A percentile compares a stretch with the other conserved stretches of the same genome.
These are phyloP conservation scores for Talaromyces pinophilus DNA, from an alignment of 2,329 filamentous ascomycete genomes.

Conservation along the genomic window DNA sequence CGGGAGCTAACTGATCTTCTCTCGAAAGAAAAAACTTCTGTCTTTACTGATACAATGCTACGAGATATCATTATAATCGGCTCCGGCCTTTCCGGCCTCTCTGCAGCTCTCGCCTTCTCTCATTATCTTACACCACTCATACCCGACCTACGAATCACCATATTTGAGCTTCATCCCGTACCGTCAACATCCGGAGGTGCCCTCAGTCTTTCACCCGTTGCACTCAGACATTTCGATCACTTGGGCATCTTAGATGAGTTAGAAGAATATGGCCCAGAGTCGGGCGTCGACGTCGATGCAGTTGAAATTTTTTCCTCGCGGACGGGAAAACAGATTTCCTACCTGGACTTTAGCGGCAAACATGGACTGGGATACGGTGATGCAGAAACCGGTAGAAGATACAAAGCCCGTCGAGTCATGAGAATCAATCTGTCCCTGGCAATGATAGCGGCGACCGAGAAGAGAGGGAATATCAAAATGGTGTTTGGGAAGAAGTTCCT, in stretches of 20 bases:
- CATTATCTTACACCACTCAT: constrained; percentile 37
- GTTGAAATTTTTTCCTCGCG: constrained; percentile 46
- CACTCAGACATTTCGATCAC: constrained; percentile 46
- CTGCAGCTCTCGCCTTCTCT: constrained; percentile 36
- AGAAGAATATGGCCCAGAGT: constrained; percentile 41
- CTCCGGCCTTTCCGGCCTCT: constrained; percentile 39
- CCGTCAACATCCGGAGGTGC: constrained; percentile 48
- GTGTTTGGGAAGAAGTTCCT: constrained; percentile 47
- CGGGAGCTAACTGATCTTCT: neutral
- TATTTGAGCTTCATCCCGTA: constrained; percentile 45
- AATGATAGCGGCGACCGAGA: constrained; percentile 43
- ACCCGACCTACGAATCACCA: constrained; percentile 38
- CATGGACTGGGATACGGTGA: constrained; percentile 39
- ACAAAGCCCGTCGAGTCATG: constrained; percentile 46
- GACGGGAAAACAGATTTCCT: constrained; percentile 41
- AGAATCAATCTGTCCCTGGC: constrained; percentile 45
- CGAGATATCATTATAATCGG: constrained; percentile 36
- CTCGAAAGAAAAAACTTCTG: neutral
- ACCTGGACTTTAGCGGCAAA: constrained; percentile 42
- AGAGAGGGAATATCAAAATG: constrained; percentile 40
- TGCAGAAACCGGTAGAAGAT: constrained; percentile 28
- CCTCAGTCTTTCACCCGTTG: constrained; percentile 49
- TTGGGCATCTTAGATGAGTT: constrained; percentile 45
- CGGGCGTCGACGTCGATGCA: constrained; percentile 43
- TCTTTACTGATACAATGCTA: constrained; percentile 1